Evolutionary conservation across 345 rosid species (phyloP).

Genomic region (Passiflora organensis): DNA sequence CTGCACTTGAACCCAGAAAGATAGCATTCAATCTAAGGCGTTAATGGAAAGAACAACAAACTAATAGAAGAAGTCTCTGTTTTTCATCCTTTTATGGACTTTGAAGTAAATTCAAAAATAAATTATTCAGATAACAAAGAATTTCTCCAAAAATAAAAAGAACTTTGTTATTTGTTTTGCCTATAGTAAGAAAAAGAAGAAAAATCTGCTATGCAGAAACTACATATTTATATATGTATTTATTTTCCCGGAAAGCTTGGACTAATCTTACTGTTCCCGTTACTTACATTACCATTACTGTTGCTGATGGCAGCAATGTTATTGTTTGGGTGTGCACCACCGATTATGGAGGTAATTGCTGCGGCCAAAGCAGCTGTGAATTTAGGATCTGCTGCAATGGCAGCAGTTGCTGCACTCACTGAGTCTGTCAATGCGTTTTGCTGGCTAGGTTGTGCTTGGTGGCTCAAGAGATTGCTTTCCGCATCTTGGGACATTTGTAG

Average conservation of each 20-base stretch:
- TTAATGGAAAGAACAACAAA: background rate
- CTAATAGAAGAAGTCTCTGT: background rate
- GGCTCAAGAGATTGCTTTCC: slow-evolving; percentile 26
- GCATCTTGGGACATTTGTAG: slow-evolving; percentile 51
- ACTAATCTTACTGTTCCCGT: slow-evolving; percentile 23
- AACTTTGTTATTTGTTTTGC: slow-evolving; percentile 4
- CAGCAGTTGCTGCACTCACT: slow-evolving; percentile 37
- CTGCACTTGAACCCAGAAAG: too few species aligned
- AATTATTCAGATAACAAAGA: slow-evolving; percentile 28
- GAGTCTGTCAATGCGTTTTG: slow-evolving; percentile 35
- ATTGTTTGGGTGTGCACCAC: slow-evolving; percentile 28
- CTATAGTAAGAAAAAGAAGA: background rate
- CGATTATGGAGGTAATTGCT: slow-evolving; percentile 54
- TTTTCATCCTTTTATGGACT: background rate
- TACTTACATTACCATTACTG: slow-evolving; percentile 17
- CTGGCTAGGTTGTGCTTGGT: slow-evolving; percentile 27
- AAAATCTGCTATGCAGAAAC: slow-evolving; percentile 1
- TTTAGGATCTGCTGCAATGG: slow-evolving; percentile 54
- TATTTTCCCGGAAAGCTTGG: slow-evolving; percentile 31
- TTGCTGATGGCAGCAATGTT: slow-evolving; percentile 13
- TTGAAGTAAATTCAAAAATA: slow-evolving; percentile 11
- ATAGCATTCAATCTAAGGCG: too few species aligned
- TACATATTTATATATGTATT: too few species aligned
- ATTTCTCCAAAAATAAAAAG: slow-evolving; percentile 1
- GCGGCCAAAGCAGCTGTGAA: slow-evolving; percentile 70